phyloP scores from a whole-genome alignment of 2,329 filamentous ascomycete species.

The Dothideomycetes sp. region DNA sequence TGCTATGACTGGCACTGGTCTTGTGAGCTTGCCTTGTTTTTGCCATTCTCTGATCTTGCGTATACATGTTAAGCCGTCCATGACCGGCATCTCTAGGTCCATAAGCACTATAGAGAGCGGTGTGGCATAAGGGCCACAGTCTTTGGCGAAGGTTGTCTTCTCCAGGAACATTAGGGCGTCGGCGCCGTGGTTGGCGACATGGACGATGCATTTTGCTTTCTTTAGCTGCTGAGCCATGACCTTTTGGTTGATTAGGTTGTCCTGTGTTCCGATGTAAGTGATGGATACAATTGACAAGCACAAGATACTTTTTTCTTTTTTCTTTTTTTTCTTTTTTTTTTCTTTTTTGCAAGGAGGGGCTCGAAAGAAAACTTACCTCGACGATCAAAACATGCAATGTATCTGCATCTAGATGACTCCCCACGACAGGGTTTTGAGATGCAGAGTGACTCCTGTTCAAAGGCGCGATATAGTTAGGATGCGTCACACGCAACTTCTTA shows the following conservation, averaged over 20 bases:
- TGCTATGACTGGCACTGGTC: conserved; percentile 66
- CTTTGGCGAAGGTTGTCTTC: conserved; percentile 17
- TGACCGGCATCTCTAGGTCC: conserved; percentile 77
- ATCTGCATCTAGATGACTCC: not conserved
- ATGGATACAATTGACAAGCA: too few relatives aligned
- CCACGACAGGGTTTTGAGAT: conserved; percentile 6
- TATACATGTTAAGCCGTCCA: conserved; percentile 70
- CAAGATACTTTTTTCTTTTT: too few relatives aligned
- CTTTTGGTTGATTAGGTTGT: conserved; percentile 34
- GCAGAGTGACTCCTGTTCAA: conserved; percentile 9
- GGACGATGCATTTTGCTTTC: conserved; percentile 27
- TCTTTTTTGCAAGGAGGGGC: too few relatives aligned
- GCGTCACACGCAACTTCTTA: not conserved
- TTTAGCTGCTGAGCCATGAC: conserved; percentile 32
- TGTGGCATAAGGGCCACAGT: conserved; percentile 2
- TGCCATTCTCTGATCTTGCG: conserved; percentile 60
- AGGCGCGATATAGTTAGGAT: conserved; percentile 1
- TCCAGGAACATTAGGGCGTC: conserved; percentile 29
- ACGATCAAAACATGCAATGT: conserved; percentile 19
- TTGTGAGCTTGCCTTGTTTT: conserved; percentile 48
- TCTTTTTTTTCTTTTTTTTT: too few relatives aligned
- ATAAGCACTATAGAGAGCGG: conserved; percentile 48
- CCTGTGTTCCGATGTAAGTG: too few relatives aligned
- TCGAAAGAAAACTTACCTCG: conserved; percentile 24
- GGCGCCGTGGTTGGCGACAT: conserved; percentile 30